Base-by-base conservation (phyloP, 768 basidiomycete species). In the Omphalotus guepiniiformis region DNA sequence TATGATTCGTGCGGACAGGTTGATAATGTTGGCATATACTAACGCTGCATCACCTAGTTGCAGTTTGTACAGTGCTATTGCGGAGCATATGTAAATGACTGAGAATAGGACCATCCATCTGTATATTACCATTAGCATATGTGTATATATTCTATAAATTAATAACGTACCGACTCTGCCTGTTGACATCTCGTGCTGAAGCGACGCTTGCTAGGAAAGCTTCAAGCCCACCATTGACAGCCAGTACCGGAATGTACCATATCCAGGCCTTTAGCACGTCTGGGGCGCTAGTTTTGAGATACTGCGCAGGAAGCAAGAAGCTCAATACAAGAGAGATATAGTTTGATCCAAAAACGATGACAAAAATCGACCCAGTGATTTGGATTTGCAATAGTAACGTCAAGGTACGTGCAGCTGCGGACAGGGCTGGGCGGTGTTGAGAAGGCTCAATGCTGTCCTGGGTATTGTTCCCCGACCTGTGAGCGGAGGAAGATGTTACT, bases 221-320 rank as follows among this genome's bases (percentile, higher is more conserved):
- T 61, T 99, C 96, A 15, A 95, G 68, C 0, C 89, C 79, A 2
- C 96, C 96, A 59, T 99, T 99, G 54, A 92, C 67, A 4, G 88
- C 88, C 58, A 99, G 76, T 18, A 88, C 76, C 1, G 96, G 96
- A 54, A 98, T 85, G 56, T 94, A 95, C 71, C 79, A 85, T 19
- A 91, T 65, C 80, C 93, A 99, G 1, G 85, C 80, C 11, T 67
- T 64, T 5, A 99, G 78, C 29, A 95, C 85, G 12, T 65, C 53
- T 0, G 91, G 85, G 0, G 94, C 93, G 35, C 88, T 90, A 1
- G 93, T 93, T 34, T 72, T 58, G 28, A 81, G 70, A 64, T 89
- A 89, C 50, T 77, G 74, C 18, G 58, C 65, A 16, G 88, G 93
- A 6, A 97, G 79, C 25, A 94, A 64, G 27, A 93, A 58, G 1